These are phyloP conservation scores for Cucurbita moschata DNA, from an alignment of 306 rosid genomes.

Conservation along the genomic window DNA sequence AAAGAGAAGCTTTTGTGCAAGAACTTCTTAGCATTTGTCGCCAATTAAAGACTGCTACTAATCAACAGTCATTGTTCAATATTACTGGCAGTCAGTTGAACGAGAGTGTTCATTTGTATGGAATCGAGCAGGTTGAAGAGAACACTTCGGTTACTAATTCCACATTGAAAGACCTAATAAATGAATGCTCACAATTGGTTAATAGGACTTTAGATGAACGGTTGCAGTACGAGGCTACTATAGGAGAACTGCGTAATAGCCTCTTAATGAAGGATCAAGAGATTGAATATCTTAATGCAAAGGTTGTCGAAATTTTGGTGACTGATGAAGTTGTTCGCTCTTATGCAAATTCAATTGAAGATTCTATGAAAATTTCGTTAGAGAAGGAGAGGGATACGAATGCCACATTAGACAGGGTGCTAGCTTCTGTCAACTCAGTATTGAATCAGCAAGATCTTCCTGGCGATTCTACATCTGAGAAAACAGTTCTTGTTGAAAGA, in stretches of 20 bases:
- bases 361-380: conserved; percentile 16
- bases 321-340: conserved; percentile 19
- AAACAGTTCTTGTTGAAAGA: conserved; percentile 37
- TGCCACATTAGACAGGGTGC: conserved; percentile 27
- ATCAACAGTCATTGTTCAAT: conserved; percentile 10
- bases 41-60: conserved; percentile 41
- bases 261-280: conserved; percentile 45
- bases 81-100: conserved; percentile 8
- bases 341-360: conserved; percentile 14
- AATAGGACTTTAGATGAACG: conserved; percentile 32
- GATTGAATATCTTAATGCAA: conserved; percentile 52
- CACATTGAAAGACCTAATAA: conserved; percentile 27
- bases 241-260: conserved; percentile 27
- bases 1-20: conserved; percentile 28
- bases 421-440: conserved; percentile 39
- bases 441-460: conserved; percentile 31
- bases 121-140: conserved; percentile 13
- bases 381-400: conserved; percentile 33
- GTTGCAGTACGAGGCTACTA: conserved; percentile 18
- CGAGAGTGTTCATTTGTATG: conserved; percentile 9
- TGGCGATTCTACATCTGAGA: conserved; percentile 41
- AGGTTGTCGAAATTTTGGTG: conserved; percentile 28
- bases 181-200: conserved; percentile 44
- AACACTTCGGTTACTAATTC: conserved; percentile 11
- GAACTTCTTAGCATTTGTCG: conserved; percentile 34